These are phyloP conservation scores for Aspergillus egyptiacus DNA, from an alignment of 495 filamentous ascomycete species.

Conservation along the genomic window DNA sequence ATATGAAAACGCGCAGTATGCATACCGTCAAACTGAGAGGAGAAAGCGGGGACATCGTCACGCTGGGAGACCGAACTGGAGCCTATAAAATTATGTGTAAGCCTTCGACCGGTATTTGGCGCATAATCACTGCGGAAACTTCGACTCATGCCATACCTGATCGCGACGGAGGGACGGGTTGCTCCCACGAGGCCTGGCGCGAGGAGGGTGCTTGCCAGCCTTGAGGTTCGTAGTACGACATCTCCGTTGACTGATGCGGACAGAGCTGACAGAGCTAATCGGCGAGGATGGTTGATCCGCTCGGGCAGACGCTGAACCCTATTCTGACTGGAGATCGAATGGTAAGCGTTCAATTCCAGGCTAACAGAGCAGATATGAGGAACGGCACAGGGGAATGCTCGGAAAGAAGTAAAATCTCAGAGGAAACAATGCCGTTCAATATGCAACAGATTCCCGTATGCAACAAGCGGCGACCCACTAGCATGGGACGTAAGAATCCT, in stretches of 20 bases:
- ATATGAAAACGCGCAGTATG: slow-evolving; percentile 4
- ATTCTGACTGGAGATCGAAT: neutral
- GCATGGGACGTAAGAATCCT: slow-evolving; percentile 14
- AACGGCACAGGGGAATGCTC: neutral
- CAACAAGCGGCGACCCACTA: slow-evolving; percentile 17
- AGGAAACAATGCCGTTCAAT: neutral
- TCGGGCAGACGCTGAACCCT: slow-evolving; percentile 14
- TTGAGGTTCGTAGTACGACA: slow-evolving; percentile 90
- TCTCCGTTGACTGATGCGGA: slow-evolving; percentile 34
- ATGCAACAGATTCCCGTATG: slow-evolving; percentile 9
- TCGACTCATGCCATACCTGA: slow-evolving; percentile 56
- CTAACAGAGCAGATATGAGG: neutral
- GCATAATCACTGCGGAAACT: slow-evolving; percentile 1
- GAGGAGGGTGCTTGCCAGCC: slow-evolving; percentile 64
- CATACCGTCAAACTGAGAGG: slow-evolving; percentile 87
- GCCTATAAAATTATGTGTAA: slow-evolving; percentile 43
- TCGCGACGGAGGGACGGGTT: slow-evolving; percentile 77
- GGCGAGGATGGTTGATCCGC: slow-evolving; percentile 30
- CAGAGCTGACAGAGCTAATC: slow-evolving; percentile 14
- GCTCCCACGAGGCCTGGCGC: slow-evolving; percentile 71
- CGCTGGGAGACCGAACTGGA: slow-evolving; percentile 70
- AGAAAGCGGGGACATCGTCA: slow-evolving; percentile 75
- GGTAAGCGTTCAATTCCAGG: slow-evolving; percentile 6
- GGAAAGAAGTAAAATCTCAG: neutral
- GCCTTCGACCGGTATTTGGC: neutral